A percentile compares a stretch with the other conserved stretches of the same genome.
Evolutionary conservation across 2,329 filamentous ascomycete genomes (phyloP).

Genomic region (Graphilbum ipis-grandicollis): DNA sequence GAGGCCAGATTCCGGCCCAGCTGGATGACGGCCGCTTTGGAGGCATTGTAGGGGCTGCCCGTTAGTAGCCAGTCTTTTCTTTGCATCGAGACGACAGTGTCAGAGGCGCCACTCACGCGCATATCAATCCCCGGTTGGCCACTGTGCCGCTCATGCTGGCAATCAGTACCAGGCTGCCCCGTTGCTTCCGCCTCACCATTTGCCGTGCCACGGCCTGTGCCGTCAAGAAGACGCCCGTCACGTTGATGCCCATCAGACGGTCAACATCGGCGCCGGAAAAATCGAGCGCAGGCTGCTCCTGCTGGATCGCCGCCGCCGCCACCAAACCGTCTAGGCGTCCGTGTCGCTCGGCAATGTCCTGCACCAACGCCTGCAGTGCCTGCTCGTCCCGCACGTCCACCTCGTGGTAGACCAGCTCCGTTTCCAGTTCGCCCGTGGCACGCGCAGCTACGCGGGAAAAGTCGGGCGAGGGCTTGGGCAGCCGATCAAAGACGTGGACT

Average conservation of each 20-base stretch:
- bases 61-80: not conserved
- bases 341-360: conserved; percentile 49
- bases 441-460: conserved; percentile 49
- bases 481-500: conserved; percentile 51
- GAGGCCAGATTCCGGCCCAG: conserved; percentile 51
- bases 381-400: conserved; percentile 64
- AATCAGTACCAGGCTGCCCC: conserved; percentile 45
- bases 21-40: conserved; percentile 58
- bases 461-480: conserved; percentile 34
- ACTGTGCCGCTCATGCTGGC: conserved; percentile 54
- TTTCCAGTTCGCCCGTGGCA: conserved; percentile 46
- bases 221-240: conserved; percentile 74
- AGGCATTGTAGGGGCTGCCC: conserved; percentile 53
- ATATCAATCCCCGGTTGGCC: conserved; percentile 43
- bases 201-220: conserved; percentile 76
- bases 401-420: conserved; percentile 54
- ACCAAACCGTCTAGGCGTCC: conserved; percentile 67
- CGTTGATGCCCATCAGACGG: conserved; percentile 68
- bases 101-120: conserved; percentile 35
- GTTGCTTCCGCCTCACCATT: conserved; percentile 41
- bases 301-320: conserved; percentile 53
- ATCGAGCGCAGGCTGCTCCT: conserved; percentile 68
- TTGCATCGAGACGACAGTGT: no score
- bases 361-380: conserved; percentile 48
- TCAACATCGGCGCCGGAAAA: conserved; percentile 61